These are phyloP conservation scores for Dioszegia crocea DNA, from an alignment of 768 basidiomycete species.

Conservation along the genomic window DNA sequence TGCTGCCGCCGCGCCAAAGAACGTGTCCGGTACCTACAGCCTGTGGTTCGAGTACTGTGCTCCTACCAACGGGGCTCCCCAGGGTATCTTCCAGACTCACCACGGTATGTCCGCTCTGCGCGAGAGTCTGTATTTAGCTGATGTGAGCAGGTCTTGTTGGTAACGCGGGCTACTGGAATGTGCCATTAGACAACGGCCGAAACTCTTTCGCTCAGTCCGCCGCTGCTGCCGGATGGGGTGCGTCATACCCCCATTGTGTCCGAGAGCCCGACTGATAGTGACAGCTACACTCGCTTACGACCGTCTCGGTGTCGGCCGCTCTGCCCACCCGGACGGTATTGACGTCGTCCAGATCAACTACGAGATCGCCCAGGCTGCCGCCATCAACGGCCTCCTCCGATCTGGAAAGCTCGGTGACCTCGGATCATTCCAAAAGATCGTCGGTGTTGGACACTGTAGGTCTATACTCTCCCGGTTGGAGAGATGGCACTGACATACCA, in stretches of 20 bases:
- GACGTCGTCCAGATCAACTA: slow-evolving; percentile 31
- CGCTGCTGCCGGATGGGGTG: slow-evolving; percentile 25
- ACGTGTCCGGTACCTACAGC: slow-evolving; percentile 24
- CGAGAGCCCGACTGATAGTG: too few relatives aligned
- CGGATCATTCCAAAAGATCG: slow-evolving; percentile 21
- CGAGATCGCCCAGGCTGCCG: slow-evolving; percentile 31
- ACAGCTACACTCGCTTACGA: slow-evolving; percentile 40
- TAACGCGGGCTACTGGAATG: slow-evolving; percentile 34
- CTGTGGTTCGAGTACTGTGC: slow-evolving; percentile 36
- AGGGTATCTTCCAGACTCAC: slow-evolving; percentile 25
- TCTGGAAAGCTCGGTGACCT: slow-evolving; percentile 17
- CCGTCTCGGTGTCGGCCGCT: slow-evolving; percentile 33
- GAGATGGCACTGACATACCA: background rate
- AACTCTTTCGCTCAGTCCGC: slow-evolving; percentile 34
- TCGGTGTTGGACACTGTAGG: slow-evolving; percentile 32
- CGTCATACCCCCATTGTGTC: background rate
- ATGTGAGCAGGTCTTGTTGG: slow-evolving; percentile 15
- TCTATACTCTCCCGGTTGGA: background rate
- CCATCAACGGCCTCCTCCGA: slow-evolving; percentile 25
- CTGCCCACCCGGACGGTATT: slow-evolving; percentile 35
- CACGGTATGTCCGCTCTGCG: slow-evolving; percentile 10
- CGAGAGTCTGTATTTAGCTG: background rate
- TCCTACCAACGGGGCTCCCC: slow-evolving; percentile 19
- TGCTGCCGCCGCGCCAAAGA: slow-evolving; percentile 9
- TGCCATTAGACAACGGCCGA: slow-evolving; percentile 19